These are phyloP conservation scores for Penicillium verhagenii DNA, from an alignment of 495 filamentous ascomycete species.

Conservation along the genomic window DNA sequence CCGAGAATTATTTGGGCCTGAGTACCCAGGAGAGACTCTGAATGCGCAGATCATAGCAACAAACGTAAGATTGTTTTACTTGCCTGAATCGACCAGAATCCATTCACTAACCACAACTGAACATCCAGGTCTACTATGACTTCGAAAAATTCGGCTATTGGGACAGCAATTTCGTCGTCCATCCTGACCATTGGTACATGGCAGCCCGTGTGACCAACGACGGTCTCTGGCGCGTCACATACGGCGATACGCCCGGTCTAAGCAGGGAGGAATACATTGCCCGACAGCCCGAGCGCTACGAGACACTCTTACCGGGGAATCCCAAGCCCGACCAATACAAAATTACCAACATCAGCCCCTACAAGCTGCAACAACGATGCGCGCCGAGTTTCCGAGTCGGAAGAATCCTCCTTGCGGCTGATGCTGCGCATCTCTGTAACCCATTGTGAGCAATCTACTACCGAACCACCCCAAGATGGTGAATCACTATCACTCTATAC, in stretches of 20 bases:
- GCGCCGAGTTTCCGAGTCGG: conserved; percentile 56
- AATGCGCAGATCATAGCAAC: conserved; percentile 60
- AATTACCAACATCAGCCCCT: conserved; percentile 54
- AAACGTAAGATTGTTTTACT: conserved; percentile 33
- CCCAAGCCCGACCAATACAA: conserved; percentile 58
- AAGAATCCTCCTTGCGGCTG: conserved; percentile 55
- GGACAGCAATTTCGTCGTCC: conserved; percentile 59
- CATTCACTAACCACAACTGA: too few relatives aligned
- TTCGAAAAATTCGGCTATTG: conserved; percentile 53
- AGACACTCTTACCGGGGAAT: conserved; percentile 56
- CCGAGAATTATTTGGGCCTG: conserved; percentile 54
- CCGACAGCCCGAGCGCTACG: conserved; percentile 53
- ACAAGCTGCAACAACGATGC: conserved; percentile 62
- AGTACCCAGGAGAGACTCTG: conserved; percentile 59
- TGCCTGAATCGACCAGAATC: too few relatives aligned
- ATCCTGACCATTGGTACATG: conserved; percentile 62
- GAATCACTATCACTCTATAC: background rate
- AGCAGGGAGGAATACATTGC: conserved; percentile 51
- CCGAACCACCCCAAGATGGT: background rate
- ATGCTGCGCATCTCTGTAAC: conserved; percentile 51
- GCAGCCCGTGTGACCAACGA: conserved; percentile 57
- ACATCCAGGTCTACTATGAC: conserved; percentile 52
- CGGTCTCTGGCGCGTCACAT: conserved; percentile 59
- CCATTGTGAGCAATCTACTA: conserved; percentile 36
- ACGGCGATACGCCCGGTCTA: conserved; percentile 53